Percentiles rank a stretch among this genome's conserved stretches.
Conservation (phyloP, 2,329 filamentous ascomycete species). For the Diaporthe helianthi region DNA sequence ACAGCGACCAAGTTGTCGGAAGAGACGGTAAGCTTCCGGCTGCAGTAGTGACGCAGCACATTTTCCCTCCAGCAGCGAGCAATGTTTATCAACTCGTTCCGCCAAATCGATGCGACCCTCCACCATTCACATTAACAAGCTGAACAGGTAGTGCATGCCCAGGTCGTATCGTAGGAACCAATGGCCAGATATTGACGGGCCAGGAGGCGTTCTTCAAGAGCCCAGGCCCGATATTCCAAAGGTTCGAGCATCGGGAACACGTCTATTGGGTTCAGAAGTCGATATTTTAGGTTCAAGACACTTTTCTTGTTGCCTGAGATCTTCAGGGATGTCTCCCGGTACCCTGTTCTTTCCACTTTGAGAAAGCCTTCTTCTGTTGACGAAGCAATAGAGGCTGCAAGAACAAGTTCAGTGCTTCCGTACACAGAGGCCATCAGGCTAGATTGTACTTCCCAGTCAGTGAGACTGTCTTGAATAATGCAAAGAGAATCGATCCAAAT, state of each 20-base stretch:
- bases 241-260: background rate
- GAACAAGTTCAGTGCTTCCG: background rate
- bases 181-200: background rate
- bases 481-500: conserved; percentile 2
- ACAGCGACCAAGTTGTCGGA: background rate
- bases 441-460: background rate
- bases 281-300: background rate
- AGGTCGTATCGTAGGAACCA: background rate
- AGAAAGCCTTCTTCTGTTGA: background rate
- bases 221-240: too few relatives aligned
- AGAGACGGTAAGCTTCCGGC: background rate
- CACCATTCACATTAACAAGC: background rate
- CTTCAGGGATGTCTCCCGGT: background rate
- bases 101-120: background rate
- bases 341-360: background rate
- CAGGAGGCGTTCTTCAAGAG: background rate
- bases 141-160: background rate
- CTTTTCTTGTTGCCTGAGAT: background rate
- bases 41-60: accelerated
- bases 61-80: background rate
- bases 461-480: background rate
- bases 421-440: background rate
- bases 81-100: accelerated
- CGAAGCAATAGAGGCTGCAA: background rate
- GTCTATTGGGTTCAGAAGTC: background rate